Percentiles rank a stretch among this genome's conserved stretches.
Evolutionary conservation across 2,329 filamentous ascomycete species (phyloP).

Genomic region (Aspergillus alliaceus): DNA sequence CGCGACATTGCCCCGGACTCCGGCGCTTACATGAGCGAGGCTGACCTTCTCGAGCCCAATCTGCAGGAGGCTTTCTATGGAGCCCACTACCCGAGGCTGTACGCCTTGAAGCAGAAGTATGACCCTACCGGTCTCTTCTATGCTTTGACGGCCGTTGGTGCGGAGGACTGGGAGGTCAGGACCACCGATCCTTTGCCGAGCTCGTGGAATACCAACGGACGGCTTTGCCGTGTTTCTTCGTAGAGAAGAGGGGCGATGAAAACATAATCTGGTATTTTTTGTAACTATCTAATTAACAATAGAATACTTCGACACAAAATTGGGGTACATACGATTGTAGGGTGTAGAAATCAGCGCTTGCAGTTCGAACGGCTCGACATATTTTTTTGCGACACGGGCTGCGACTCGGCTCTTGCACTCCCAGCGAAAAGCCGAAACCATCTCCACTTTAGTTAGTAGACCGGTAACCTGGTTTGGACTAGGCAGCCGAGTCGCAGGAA

Average conservation of each 20-base stretch:
- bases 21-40: conserved; percentile 41
- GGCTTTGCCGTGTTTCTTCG: conserved; percentile 11
- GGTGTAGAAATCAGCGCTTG: not conserved
- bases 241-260: not conserved
- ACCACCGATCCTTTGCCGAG: conserved; percentile 15
- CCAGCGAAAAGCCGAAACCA: too few relatives aligned
- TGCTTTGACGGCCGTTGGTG: conserved; percentile 22
- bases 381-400: not conserved
- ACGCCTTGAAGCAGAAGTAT: conserved; percentile 30
- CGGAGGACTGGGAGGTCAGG: conserved; percentile 24
- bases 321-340: not conserved
- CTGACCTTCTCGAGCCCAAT: conserved; percentile 39
- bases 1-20: conserved; percentile 19
- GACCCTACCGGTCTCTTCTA: conserved; percentile 33
- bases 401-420: too few relatives aligned
- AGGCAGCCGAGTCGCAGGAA: too few relatives aligned
- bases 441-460: too few relatives aligned
- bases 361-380: not conserved
- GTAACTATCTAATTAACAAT: too few relatives aligned
- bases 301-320: too few relatives aligned
- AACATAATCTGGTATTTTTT: too few relatives aligned
- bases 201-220: conserved; percentile 23
- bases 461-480: too few relatives aligned
- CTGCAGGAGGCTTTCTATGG: conserved; percentile 45
- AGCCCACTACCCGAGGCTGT: conserved; percentile 26